Conservation (phyloP, 2,329 filamentous ascomycete species). For the Tolypocladium album region DNA sequence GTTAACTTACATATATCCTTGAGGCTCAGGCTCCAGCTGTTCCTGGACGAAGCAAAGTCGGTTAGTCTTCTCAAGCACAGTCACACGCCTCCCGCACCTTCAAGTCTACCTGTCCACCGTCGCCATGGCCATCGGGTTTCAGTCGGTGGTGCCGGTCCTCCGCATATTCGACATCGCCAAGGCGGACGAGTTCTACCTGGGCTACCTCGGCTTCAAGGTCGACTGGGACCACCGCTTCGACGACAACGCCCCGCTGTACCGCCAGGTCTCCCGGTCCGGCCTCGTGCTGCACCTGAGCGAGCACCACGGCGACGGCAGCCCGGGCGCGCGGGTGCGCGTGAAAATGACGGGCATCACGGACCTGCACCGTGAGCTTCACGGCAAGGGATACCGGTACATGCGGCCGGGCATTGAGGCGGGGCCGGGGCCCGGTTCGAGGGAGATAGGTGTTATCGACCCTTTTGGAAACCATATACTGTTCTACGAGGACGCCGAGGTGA, state of each 20-base stretch:
- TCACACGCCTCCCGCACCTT: not conserved
- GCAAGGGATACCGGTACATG: conserved; percentile 8
- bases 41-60: not conserved
- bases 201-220: conserved; percentile 8
- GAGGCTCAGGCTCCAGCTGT: not conserved
- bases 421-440: not conserved
- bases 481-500: conserved; percentile 1
- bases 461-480: conserved; percentile 9
- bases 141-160: conserved; percentile 7
- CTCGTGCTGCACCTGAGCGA: conserved; percentile 8
- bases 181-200: conserved; percentile 10
- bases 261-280: conserved; percentile 7
- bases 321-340: conserved; percentile 5
- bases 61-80: not conserved
- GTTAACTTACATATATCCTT: not conserved
- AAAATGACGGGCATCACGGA: conserved; percentile 1
- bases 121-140: conserved; percentile 4
- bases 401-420: conserved; percentile 7
- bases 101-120: not conserved
- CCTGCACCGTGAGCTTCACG: conserved; percentile 6
- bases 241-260: conserved; percentile 8
- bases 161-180: conserved; percentile 10
- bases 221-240: conserved; percentile 11
- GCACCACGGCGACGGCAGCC: conserved; percentile 10
- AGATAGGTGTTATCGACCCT: conserved; percentile 7